Conservation (phyloP, 345 rosid species). For the Populus alba region DNA sequence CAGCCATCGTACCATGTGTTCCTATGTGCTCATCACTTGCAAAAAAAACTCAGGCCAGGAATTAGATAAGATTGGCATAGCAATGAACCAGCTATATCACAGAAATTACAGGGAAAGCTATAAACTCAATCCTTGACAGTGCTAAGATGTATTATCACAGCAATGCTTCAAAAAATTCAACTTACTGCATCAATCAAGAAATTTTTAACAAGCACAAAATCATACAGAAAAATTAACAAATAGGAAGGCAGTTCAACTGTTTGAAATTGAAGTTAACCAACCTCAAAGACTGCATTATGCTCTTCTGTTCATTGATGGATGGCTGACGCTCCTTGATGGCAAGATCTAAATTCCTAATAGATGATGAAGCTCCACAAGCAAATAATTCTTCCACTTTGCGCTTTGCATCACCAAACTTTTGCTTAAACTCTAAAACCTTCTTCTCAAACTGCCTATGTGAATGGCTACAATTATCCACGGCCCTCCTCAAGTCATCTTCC, state of each 20-base stretch:
- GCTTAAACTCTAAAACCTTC: conserved; percentile 78
- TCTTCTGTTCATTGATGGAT: conserved; percentile 69
- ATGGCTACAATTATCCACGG: conserved; percentile 57
- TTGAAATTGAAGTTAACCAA: conserved; percentile 30
- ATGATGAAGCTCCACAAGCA: conserved; percentile 44
- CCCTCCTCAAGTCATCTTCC: conserved; percentile 80
- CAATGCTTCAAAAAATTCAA: background rate
- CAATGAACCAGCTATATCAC: background rate
- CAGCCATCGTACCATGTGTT: background rate
- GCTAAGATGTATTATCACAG: background rate
- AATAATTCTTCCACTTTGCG: conserved; percentile 72
- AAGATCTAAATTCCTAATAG: conserved; percentile 56
- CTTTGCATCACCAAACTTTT: conserved; percentile 70
- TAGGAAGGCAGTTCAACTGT: background rate
- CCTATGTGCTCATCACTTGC: background rate
- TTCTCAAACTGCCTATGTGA: conserved; percentile 89
- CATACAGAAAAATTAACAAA: background rate
- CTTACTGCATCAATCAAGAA: background rate
- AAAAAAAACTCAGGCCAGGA: background rate
- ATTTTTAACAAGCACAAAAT: background rate
- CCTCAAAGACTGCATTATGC: conserved; percentile 97
- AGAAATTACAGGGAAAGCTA: background rate
- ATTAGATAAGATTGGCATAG: background rate
- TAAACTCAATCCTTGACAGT: background rate
- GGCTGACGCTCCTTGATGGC: conserved; percentile 63